Evolutionary conservation across 75 land plant genomes (phyloP).

Genomic region (Cupressus sempervirens): DNA sequence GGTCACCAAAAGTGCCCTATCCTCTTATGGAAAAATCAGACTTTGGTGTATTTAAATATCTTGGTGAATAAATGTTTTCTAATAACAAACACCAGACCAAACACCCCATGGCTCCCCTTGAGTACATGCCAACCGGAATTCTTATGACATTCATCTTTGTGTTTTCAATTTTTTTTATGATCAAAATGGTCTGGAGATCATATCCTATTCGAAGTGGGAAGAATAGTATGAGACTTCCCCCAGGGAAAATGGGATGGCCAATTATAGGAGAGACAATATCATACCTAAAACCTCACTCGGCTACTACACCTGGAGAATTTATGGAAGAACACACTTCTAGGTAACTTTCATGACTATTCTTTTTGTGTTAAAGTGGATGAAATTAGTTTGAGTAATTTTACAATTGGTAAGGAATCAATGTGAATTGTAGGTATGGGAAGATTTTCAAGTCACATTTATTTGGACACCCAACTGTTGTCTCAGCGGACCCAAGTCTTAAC

Average conservation of each 20-base stretch:
- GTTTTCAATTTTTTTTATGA: not conserved
- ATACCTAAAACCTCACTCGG: slow-evolving; percentile 55
- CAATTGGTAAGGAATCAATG: not conserved
- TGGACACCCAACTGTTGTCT: slow-evolving; percentile 69
- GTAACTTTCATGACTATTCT: slow-evolving; percentile 15
- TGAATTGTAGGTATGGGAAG: slow-evolving; percentile 61
- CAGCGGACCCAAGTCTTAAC: slow-evolving; percentile 73
- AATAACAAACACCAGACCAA: too few species aligned
- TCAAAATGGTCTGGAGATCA: not conserved
- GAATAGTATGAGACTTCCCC: slow-evolving; percentile 41
- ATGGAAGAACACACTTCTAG: slow-evolving; percentile 64
- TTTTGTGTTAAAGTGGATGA: not conserved
- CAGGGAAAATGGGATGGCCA: slow-evolving; percentile 67
- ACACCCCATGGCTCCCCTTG: too few species aligned
- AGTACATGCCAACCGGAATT: too few species aligned
- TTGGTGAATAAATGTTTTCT: too few species aligned
- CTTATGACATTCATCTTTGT: not conserved
- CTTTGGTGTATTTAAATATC: too few species aligned
- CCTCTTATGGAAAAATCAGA: too few species aligned
- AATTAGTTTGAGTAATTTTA: too few species aligned
- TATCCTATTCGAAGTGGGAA: not conserved
- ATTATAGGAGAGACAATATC: slow-evolving; percentile 66
- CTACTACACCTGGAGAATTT: slow-evolving; percentile 55
- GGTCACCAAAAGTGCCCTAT: too few species aligned
- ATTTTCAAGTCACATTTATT: slow-evolving; percentile 73